Percentiles rank a stretch among this genome's conserved stretches.
Conservation (phyloP, 1,284 basidiomycete genomes). For the Tilletia walkeri region DNA sequence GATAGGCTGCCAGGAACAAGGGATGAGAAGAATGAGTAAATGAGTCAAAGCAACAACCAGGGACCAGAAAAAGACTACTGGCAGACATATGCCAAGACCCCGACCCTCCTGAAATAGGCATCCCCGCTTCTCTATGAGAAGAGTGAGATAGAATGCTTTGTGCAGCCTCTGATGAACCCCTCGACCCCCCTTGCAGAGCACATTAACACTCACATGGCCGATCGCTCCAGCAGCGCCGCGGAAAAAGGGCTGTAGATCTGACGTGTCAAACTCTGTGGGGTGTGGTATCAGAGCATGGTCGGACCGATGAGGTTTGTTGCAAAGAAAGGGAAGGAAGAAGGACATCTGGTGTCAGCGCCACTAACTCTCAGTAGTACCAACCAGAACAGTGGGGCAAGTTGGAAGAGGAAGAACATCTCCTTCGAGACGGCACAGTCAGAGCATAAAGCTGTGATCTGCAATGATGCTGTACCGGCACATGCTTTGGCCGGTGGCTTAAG, state of each 20-base stretch:
- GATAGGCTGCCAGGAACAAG: conserved; percentile 12
- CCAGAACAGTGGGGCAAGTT: neutral
- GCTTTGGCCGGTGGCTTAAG: no score
- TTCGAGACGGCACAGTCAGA: neutral
- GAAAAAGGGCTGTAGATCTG: conserved; percentile 53
- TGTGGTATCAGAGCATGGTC: neutral
- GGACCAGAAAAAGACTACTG: no score
- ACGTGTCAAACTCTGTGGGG: conserved; percentile 29
- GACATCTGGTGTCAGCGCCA: neutral
- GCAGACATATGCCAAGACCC: neutral
- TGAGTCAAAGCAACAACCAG: conserved; percentile 23
- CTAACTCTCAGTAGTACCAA: neutral
- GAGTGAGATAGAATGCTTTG: no score
- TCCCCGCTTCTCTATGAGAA: no score
- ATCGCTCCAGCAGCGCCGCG: conserved; percentile 35
- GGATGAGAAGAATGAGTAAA: neutral
- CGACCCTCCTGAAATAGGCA: conserved; percentile 27
- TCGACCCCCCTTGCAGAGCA: no score
- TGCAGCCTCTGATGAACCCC: no score
- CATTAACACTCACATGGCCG: conserved; percentile 19
- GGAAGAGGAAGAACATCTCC: neutral
- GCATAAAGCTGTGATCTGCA: neutral
- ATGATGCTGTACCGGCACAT: no score
- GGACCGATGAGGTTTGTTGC: neutral
- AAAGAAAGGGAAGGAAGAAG: neutral